These are phyloP conservation scores for Eragrostis nindensis DNA, from an alignment of 176 grass and related monocot species.

Conservation along the genomic window DNA sequence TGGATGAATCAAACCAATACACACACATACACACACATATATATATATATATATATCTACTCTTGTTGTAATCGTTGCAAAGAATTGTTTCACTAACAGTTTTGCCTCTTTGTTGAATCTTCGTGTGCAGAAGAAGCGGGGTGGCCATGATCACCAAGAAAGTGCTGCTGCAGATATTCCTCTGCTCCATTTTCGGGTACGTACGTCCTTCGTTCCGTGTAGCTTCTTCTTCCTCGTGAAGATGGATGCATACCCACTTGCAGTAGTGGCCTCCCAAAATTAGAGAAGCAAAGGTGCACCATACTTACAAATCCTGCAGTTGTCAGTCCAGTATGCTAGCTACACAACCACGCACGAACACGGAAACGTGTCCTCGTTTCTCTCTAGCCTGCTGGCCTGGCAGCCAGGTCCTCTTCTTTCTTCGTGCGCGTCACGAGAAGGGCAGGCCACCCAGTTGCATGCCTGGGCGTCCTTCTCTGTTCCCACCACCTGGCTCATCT, in stretches of 20 bases:
- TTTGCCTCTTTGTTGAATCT: background rate
- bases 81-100: background rate
- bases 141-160: constrained; percentile 53
- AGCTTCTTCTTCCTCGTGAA: background rate
- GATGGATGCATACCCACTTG: background rate
- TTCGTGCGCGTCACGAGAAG: background rate
- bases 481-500: background rate
- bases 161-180: constrained; percentile 68
- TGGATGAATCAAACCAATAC: too few relatives aligned
- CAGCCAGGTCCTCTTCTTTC: background rate
- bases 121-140: constrained; percentile 50
- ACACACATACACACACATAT: too few relatives aligned
- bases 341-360: too few relatives aligned
- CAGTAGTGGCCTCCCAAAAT: background rate
- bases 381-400: background rate
- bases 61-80: background rate
- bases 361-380: background rate
- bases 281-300: background rate
- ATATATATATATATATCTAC: too few relatives aligned
- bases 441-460: background rate
- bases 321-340: background rate
- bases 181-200: constrained; percentile 86
- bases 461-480: background rate
- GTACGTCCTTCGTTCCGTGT: background rate
- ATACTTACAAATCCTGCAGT: background rate